Conservation (phyloP, 2,329 filamentous ascomycete genomes). For the Sporothrix pseudoabietina region DNA sequence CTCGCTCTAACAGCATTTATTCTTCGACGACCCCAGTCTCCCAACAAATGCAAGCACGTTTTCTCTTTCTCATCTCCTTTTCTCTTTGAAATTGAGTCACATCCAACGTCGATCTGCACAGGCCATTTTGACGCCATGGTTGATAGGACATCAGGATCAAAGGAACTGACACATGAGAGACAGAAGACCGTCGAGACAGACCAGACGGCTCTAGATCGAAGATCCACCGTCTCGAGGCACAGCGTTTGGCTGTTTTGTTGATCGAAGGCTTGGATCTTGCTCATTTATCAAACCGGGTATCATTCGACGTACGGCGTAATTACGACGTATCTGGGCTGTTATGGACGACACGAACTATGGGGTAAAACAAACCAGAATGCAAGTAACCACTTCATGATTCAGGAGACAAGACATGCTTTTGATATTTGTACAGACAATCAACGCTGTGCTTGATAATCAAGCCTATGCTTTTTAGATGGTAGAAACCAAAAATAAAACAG, state of each 20-base stretch:
- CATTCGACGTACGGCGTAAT: not conserved
- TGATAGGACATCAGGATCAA: not conserved
- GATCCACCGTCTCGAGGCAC: not conserved
- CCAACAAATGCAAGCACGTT: not conserved
- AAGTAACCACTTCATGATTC: not conserved
- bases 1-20: not conserved
- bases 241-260: not conserved
- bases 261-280: not conserved
- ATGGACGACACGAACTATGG: not conserved
- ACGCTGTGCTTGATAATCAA: not conserved
- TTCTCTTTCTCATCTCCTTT: not conserved
- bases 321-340: no score
- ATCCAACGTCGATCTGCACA: constrained; percentile 1
- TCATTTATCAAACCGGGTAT: not conserved
- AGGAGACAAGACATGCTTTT: not conserved
- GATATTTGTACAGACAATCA: not conserved
- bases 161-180: not conserved
- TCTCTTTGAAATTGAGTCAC: not conserved
- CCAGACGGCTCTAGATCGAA: not conserved
- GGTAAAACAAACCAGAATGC: not conserved
- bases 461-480: not conserved
- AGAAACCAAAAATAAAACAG: not conserved
- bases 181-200: no score
- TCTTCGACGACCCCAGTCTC: not conserved
- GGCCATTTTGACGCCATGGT: not conserved